A percentile compares a stretch with the other conserved stretches of the same genome.
Evolutionary conservation across 176 grass and related monocot genomes (phyloP).

Genomic region (Microstegium vimineum): DNA sequence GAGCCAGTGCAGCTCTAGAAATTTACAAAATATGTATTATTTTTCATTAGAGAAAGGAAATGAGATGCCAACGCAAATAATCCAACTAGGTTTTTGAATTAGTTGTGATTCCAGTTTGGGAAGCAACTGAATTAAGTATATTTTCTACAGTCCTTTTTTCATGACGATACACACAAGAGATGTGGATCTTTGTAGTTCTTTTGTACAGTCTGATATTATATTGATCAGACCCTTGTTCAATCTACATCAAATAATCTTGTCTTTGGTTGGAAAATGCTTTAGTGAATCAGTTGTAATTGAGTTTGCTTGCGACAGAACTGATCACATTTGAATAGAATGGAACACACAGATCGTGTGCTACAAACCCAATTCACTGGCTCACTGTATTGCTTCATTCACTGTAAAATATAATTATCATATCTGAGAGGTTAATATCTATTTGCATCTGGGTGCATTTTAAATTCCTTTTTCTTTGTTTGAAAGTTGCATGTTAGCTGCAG

Average conservation of each 20-base stretch:
- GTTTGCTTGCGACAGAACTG: neutral
- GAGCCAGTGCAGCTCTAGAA: neutral
- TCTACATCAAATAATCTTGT: neutral
- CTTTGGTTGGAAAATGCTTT: neutral
- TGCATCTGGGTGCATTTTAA: neutral
- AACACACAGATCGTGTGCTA: neutral
- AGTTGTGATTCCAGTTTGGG: neutral
- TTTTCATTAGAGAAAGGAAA: neutral
- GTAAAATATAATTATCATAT: too few relatives aligned
- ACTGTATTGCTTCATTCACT: neutral
- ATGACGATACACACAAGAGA: neutral
- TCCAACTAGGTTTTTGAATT: neutral
- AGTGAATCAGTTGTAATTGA: neutral
- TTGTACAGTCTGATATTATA: slow-evolving; percentile 1
- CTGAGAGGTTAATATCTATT: too few relatives aligned
- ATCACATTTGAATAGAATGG: neutral
- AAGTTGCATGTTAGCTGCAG: neutral
- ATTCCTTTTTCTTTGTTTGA: neutral
- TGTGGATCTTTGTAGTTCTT: neutral
- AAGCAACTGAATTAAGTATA: neutral
- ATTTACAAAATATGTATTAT: neutral
- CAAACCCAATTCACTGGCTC: too few relatives aligned
- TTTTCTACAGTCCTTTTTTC: neutral
- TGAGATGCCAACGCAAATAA: neutral
- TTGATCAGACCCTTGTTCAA: neutral